Percentiles rank a stretch among this genome's conserved stretches.
Conservation (phyloP, 2,329 filamentous ascomycete genomes). For the Ceratocystis destructans region DNA sequence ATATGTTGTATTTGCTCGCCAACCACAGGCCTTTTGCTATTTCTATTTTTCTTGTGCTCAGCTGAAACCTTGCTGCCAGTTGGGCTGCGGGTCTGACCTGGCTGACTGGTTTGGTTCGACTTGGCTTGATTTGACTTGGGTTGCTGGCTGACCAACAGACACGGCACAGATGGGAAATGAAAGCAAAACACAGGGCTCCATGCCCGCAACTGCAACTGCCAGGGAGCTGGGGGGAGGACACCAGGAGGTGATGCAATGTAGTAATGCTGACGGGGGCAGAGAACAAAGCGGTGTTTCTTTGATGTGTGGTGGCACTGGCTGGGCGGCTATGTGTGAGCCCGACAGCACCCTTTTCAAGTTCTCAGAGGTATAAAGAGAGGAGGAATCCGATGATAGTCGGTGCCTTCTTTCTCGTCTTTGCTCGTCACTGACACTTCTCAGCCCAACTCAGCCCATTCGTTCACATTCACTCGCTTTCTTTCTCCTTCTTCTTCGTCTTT, state of each 20-base stretch:
- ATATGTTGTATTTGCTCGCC: not conserved
- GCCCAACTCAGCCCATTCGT: not conserved
- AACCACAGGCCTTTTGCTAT: not conserved
- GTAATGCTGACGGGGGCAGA: not conserved
- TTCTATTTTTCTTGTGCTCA: too few relatives aligned
- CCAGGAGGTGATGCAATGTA: not conserved
- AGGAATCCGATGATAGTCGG: not conserved
- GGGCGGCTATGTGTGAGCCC: not conserved
- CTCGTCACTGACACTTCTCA: not conserved
- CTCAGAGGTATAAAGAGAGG: not conserved
- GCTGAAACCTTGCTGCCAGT: not conserved
- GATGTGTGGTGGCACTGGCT: not conserved
- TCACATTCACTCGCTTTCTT: slow-evolving; percentile 10
- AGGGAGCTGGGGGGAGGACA: slow-evolving; percentile 6
- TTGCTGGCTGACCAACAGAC: not conserved
- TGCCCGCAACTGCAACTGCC: not conserved
- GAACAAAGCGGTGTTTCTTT: not conserved
- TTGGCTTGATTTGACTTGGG: too few relatives aligned
- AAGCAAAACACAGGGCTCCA: slow-evolving; percentile 9
- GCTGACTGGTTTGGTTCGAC: too few relatives aligned
- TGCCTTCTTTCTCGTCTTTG: not conserved
- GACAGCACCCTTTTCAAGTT: not conserved
- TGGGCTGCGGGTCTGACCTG: not conserved
- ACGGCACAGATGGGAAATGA: slow-evolving; percentile 9
- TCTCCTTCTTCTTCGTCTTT: slow-evolving; percentile 6